phyloP scores from a whole-genome alignment of 2,329 filamentous ascomycete species.

The Alternaria panax region DNA sequence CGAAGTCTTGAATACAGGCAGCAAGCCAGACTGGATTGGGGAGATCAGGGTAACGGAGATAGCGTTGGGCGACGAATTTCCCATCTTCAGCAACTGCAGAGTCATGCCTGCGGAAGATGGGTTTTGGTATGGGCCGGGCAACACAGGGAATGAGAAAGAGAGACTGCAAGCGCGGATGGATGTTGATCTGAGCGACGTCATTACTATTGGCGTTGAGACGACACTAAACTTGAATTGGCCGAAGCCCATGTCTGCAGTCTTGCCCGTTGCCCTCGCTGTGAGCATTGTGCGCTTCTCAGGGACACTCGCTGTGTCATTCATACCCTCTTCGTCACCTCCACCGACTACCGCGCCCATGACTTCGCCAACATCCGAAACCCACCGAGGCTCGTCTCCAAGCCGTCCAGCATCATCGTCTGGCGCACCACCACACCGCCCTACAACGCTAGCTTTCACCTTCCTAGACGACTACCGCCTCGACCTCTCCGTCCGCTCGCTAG shows the following conservation, averaged over 20 bases:
- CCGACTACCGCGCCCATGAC: conserved; percentile 35
- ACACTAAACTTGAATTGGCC: conserved; percentile 95
- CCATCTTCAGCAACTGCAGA: conserved; percentile 97
- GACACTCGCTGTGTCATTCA: conserved; percentile 91
- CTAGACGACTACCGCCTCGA: conserved; percentile 86
- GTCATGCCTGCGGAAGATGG: conserved; percentile 91
- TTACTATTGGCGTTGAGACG: conserved; percentile 93
- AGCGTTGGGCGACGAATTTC: conserved; percentile 93
- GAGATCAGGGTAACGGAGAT: conserved; percentile 94
- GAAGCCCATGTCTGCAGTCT: conserved; percentile 83
- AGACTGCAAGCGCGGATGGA: conserved; percentile 94
- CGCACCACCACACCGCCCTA: conserved; percentile 60
- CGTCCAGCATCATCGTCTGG: conserved; percentile 37
- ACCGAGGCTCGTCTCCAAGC: conserved; percentile 54
- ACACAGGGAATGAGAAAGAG: conserved; percentile 67
- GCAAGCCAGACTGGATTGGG: conserved; percentile 89
- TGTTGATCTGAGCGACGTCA: conserved; percentile 93
- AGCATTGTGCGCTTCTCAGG: conserved; percentile 94
- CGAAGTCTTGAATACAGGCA: conserved; percentile 83
- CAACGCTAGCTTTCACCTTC: conserved; percentile 94
- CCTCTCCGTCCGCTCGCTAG: conserved; percentile 78
- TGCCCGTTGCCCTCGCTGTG: conserved; percentile 90
- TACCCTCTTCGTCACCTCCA: conserved; percentile 65
- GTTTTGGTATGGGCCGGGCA: conserved; percentile 54
- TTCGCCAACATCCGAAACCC: conserved; percentile 52